Base-by-base conservation (phyloP, 2,329 filamentous ascomycete genomes). In the Cladophialophora chaetospira region DNA sequence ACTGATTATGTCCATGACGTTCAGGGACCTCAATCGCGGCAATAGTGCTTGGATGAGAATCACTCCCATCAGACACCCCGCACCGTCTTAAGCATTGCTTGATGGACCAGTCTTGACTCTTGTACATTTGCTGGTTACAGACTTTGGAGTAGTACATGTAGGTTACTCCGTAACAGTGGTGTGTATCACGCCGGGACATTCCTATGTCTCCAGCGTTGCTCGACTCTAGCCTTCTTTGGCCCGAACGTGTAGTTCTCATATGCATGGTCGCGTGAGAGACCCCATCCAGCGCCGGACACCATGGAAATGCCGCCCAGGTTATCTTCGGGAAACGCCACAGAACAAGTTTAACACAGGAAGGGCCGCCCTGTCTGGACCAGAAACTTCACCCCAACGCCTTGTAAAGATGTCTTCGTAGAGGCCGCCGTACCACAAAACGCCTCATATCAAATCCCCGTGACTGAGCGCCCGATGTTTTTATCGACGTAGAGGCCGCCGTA, bases 331-430 rank as follows among this genome's bases (percentile, higher is more conserved):
- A 51, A 51, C 48, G 48, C 48, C 48, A 42, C 42, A 6, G 42
- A 17, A 26, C 48, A 29, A 35, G 49, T 44, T 45, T 40, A 36
- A 29, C 45, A 53, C 49, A 53, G 49, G 38, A 10, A 45, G 11
- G 36, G 25, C 43, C 48, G 35, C 19, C 21, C 48, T 31, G 26
- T 40, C 17, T 9, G 25, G 35, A 29, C 25, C 10, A 10, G 10
- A 5, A 35, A 19, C 48, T 15, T 36, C n/a, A 13, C 42, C 23
- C 6, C 38, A 53, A 53, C 38, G 28, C 49, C 40, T 3, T 15
- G 8, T 13, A 26, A 17, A 45, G 19, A 53, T 53, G 49, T 40
- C 28, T 4, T 31, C 28, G 31, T 23, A 9, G 2, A 25, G 4
- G 33, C 11, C 21, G 21, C 46, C 25, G 26, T 21, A 26, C 29